Evolutionary conservation across 176 grass and related monocot species (phyloP).

Genomic region (Avena sativa): DNA sequence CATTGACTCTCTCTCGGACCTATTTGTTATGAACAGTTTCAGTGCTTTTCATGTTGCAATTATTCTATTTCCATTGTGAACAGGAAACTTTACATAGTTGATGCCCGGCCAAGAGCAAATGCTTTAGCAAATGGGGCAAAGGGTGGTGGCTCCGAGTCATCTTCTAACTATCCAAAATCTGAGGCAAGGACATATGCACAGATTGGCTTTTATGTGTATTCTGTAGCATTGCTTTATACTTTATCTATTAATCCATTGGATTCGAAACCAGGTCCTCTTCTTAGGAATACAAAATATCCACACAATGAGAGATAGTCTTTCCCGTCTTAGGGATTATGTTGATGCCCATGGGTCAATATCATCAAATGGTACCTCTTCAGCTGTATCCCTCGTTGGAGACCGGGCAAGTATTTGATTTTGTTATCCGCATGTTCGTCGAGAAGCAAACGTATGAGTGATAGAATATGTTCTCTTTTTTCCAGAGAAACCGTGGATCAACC

Average conservation of each 20-base stretch:
- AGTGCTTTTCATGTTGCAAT: conserved; percentile 35
- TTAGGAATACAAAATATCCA: conserved; percentile 98
- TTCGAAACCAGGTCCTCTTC: conserved; percentile 79
- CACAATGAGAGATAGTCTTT: conserved; percentile 97
- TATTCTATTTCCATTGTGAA: conserved; percentile 39
- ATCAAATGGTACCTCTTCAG: conserved; percentile 86
- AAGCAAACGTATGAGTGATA: conserved; percentile 21
- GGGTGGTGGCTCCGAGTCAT: conserved; percentile 96
- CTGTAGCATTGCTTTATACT: conserved; percentile 3
- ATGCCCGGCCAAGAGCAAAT: conserved; percentile 97
- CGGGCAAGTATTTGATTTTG: conserved; percentile 40
- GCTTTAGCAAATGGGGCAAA: conserved; percentile 96
- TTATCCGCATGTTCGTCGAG: background rate
- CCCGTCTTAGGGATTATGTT: conserved; percentile 95
- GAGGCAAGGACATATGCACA: conserved; percentile 59
- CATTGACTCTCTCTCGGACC: conserved; percentile 11
- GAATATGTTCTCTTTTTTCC: conserved; percentile 1
- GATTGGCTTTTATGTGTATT: conserved; percentile 25
- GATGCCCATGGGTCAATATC: conserved; percentile 85
- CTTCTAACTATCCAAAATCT: conserved; percentile 90
- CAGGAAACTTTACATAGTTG: conserved; percentile 98
- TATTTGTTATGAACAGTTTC: background rate
- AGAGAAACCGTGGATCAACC: conserved; percentile 94
- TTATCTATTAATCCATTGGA: conserved; percentile 44
- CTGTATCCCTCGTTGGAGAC: conserved; percentile 57